Evolutionary conservation across 176 grass and related monocot species (phyloP).

Genomic region (Rhynchospora tenuis): DNA sequence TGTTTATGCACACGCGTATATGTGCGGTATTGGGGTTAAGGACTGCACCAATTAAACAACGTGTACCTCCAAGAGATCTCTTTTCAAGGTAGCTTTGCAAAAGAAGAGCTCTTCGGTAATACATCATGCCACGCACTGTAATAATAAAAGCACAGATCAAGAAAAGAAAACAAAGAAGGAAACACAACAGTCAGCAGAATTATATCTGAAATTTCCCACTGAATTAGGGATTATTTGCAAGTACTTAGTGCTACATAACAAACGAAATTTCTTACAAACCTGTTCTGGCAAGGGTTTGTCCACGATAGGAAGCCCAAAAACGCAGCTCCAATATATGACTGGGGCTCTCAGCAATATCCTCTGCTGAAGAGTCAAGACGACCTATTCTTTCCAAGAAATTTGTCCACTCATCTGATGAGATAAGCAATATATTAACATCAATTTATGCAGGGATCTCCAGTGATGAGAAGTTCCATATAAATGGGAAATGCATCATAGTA

Average conservation of each 20-base stretch:
- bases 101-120: constrained; percentile 91
- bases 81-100: constrained; percentile 96
- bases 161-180: constrained; percentile 24
- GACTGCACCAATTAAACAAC: constrained; percentile 15
- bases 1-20: not conserved
- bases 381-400: constrained; percentile 95
- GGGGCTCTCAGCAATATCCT: constrained; percentile 63
- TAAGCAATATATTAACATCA: not conserved
- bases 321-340: constrained; percentile 75
- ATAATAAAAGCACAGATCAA: constrained; percentile 27
- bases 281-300: constrained; percentile 96
- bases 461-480: not conserved
- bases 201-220: constrained; percentile 21
- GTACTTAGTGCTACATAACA: constrained; percentile 9
- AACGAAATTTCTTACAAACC: constrained; percentile 34
- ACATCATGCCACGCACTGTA: constrained; percentile 98
- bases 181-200: constrained; percentile 13
- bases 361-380: constrained; percentile 48
- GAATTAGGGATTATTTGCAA: not conserved
- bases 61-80: constrained; percentile 64
- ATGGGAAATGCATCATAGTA: not conserved
- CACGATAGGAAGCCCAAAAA: constrained; percentile 98
- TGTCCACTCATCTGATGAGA: constrained; percentile 72
- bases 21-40: not conserved
- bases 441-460: not conserved